phyloP scores from a whole-genome alignment of 2,329 filamentous ascomycete species.

The Diplodia scrobiculata region DNA sequence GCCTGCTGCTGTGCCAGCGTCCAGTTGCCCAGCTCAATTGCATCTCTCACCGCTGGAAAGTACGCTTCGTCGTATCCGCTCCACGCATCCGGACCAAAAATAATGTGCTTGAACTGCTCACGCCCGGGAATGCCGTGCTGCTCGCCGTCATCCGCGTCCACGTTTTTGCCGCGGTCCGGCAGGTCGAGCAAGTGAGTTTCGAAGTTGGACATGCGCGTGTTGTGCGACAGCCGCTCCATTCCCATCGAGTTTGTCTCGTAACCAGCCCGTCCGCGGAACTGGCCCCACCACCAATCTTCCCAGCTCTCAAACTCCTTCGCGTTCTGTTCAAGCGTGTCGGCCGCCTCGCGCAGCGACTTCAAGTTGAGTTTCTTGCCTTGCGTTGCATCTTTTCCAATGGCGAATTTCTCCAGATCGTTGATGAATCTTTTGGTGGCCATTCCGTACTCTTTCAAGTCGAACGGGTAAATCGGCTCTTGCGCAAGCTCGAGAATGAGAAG shows the following conservation, averaged over 20 bases:
- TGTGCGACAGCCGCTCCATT: slow-evolving; percentile 71
- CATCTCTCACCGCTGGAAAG: slow-evolving; percentile 85
- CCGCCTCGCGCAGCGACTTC: slow-evolving; percentile 64
- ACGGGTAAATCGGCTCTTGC: slow-evolving; percentile 78
- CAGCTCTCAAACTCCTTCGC: slow-evolving; percentile 71
- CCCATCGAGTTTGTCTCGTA: slow-evolving; percentile 73
- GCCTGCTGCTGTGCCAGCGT: slow-evolving; percentile 66
- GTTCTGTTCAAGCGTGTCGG: slow-evolving; percentile 61
- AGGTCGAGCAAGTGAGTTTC: slow-evolving; percentile 82
- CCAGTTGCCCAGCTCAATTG: slow-evolving; percentile 73
- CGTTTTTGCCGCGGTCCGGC: slow-evolving; percentile 47
- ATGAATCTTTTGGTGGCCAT: slow-evolving; percentile 65
- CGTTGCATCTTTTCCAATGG: slow-evolving; percentile 51
- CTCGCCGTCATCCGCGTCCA: slow-evolving; percentile 36
- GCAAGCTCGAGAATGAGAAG: slow-evolving; percentile 83
- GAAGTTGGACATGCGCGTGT: slow-evolving; percentile 75
- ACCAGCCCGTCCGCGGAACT: slow-evolving; percentile 47
- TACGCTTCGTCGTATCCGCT: slow-evolving; percentile 66
- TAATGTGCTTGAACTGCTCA: slow-evolving; percentile 89
- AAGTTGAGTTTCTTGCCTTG: slow-evolving; percentile 52
- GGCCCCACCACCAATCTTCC: slow-evolving; percentile 73
- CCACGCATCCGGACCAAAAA: slow-evolving; percentile 83
- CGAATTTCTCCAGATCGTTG: slow-evolving; percentile 67
- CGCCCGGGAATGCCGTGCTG: slow-evolving; percentile 73
- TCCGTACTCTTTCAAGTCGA: slow-evolving; percentile 76